Percentiles rank a stretch among this genome's conserved stretches.
Conservation (phyloP, 768 basidiomycete genomes). For the Tricholoma furcatifolium region DNA sequence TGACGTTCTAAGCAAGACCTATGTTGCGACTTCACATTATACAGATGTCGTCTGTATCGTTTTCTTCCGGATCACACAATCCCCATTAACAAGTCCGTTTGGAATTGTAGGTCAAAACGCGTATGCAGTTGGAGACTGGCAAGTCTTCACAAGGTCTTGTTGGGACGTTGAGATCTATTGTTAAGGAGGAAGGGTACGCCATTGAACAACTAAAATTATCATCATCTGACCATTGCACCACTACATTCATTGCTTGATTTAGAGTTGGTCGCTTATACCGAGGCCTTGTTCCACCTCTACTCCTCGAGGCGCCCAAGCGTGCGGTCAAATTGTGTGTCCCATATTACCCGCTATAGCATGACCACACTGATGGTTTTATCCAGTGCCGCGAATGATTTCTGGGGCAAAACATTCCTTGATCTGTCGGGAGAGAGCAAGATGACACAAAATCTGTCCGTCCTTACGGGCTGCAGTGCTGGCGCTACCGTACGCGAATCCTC, state of each 20-base stretch:
- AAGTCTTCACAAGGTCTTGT: constrained; percentile 75
- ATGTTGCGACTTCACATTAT: constrained; percentile 9
- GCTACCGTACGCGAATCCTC: constrained; percentile 56
- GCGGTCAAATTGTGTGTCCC: constrained; percentile 86
- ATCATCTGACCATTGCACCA: constrained; percentile 16
- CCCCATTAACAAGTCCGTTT: constrained; percentile 7
- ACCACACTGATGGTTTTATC: constrained; percentile 5
- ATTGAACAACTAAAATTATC: neutral
- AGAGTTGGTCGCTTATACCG: constrained; percentile 86
- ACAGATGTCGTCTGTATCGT: constrained; percentile 77
- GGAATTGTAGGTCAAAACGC: constrained; percentile 82
- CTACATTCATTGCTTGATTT: neutral
- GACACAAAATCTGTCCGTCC: constrained; percentile 82
- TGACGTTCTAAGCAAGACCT: neutral
- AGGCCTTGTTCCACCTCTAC: constrained; percentile 92
- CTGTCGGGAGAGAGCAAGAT: constrained; percentile 75
- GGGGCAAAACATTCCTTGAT: constrained; percentile 79
- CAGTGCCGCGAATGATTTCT: constrained; percentile 90
- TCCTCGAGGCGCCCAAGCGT: constrained; percentile 97
- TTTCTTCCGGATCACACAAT: constrained; percentile 9
- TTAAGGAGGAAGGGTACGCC: constrained; percentile 87
- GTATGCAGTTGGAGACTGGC: constrained; percentile 94
- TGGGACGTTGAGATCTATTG: constrained; percentile 78
- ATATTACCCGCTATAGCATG: neutral
- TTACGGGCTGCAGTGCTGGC: constrained; percentile 93